Conservation (phyloP, 148 eudicot genomes). For the Vaccinium macrocarpon region DNA sequence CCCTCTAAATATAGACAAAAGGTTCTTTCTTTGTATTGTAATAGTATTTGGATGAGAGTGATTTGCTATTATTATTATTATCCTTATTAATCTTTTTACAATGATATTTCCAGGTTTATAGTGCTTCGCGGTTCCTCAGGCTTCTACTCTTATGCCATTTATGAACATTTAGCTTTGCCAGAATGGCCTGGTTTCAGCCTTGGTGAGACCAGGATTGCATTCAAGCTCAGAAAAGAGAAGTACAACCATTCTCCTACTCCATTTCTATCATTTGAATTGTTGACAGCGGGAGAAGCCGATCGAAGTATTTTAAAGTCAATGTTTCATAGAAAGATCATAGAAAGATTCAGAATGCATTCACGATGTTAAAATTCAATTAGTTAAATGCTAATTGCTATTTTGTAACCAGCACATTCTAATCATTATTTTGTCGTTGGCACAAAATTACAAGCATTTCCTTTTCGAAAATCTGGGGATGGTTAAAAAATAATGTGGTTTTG, state of each 20-base stretch:
- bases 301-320: background rate
- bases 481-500: background rate
- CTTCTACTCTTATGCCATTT: constrained; percentile 60
- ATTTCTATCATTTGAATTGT: background rate
- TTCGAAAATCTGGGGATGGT: background rate
- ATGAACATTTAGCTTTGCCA: constrained; percentile 43
- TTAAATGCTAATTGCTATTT: background rate
- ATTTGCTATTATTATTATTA: background rate
- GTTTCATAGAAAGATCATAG: background rate
- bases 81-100: background rate
- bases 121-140: constrained; percentile 63
- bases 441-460: background rate
- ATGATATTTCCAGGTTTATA: constrained; percentile 38
- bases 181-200: constrained; percentile 85
- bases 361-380: background rate
- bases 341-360: background rate
- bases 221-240: constrained; percentile 84
- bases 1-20: constrained; percentile 82
- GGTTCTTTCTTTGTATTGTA: constrained; percentile 32
- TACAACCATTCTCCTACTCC: constrained; percentile 11
- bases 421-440: background rate
- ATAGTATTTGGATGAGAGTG: background rate
- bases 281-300: background rate
- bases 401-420: background rate
- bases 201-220: constrained; percentile 72